These are phyloP conservation scores for Candida ovalis DNA, from an alignment of 805 yeast species.

Conservation along the genomic window DNA sequence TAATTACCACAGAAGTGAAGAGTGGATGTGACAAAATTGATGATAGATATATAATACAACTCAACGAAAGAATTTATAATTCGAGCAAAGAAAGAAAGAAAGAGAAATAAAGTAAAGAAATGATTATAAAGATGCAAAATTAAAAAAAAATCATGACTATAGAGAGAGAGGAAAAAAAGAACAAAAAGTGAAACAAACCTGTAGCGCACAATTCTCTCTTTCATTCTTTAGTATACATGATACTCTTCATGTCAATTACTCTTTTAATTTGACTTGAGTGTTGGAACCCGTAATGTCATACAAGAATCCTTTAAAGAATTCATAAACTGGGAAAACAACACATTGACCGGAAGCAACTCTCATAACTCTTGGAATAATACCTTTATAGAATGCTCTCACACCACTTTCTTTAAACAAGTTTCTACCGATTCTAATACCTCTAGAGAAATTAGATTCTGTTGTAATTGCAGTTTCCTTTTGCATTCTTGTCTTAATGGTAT, in stretches of 20 bases:
- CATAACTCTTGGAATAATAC: constrained; percentile 98
- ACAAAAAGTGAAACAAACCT: background rate
- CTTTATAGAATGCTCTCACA: constrained; percentile 82
- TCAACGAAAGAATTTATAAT: background rate
- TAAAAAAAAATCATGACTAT: background rate
- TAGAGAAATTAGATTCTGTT: constrained; percentile 62
- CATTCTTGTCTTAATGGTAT: constrained; percentile 94
- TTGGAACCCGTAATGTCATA: constrained; percentile 34
- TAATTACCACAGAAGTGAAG: background rate
- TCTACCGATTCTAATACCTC: constrained; percentile 76
- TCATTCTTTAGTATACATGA: background rate
- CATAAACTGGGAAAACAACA: constrained; percentile 96
- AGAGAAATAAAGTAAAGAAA: background rate
- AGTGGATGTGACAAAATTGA: background rate
- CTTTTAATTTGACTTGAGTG: constrained; percentile 14
- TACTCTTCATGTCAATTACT: no score
- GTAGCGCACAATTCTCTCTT: background rate
- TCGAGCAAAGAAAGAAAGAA: background rate
- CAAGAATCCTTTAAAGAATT: constrained; percentile 70
- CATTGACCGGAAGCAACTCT: constrained; percentile 99
- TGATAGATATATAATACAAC: background rate
- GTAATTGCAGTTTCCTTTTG: constrained; percentile 78
- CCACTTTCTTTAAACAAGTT: constrained; percentile 90
- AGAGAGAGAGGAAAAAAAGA: background rate
- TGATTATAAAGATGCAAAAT: background rate